Evolutionary conservation across 2,329 filamentous ascomycete species (phyloP), one percentile per base, ranked within the genome.

Genomic region (Endothia cerciana): DNA sequence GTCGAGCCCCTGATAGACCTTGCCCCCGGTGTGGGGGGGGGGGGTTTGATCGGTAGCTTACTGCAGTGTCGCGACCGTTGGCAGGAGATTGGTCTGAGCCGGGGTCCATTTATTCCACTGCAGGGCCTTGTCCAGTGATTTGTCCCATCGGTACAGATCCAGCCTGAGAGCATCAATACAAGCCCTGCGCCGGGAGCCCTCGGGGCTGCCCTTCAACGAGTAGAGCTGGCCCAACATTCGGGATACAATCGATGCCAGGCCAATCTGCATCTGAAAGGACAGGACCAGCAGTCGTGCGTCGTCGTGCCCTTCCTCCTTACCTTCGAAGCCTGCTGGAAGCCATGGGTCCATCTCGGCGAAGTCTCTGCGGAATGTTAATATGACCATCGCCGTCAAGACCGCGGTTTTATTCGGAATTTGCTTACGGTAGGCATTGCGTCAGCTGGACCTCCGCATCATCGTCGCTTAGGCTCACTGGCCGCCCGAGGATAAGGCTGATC

Each of bases 241-340:
- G 7, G 47, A 45, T 8, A 60, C 17, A 11, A 51, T 60, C 28
- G 43, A 36, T 10, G 62, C 47, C 4, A 64, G 55, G 15, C 56
- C 19, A 17, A 64, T 51, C 10, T 58, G 53, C 41, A 58, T 57
- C 28, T 41, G 56, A 10, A 64, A 64, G 19, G 51, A 64, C 3
- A 55, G 62, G 1, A 64, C 45, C n/a, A 64, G 36, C 57, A 64
- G 61, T 25, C 53, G 60, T n/a, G 41, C 59, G 6, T 56, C 25
- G 17, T 58, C 33, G 0, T 47, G 38, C 11, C 65, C 60, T 1
- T 19, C 45, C 2, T 60, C 45, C 22, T 60, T 47, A 1, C 68
- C 69, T 2, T 68, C 68, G 43, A 73, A 71, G 8, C 72, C 73
- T 0, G 71, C 69, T 2, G 72, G 69, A 1, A 69, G 67, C 73